Evolutionary conservation across 2,329 filamentous ascomycete genomes (phyloP), one percentile per base, ranked within the genome.

Genomic region (Ophiosphaerella herpotricha): DNA sequence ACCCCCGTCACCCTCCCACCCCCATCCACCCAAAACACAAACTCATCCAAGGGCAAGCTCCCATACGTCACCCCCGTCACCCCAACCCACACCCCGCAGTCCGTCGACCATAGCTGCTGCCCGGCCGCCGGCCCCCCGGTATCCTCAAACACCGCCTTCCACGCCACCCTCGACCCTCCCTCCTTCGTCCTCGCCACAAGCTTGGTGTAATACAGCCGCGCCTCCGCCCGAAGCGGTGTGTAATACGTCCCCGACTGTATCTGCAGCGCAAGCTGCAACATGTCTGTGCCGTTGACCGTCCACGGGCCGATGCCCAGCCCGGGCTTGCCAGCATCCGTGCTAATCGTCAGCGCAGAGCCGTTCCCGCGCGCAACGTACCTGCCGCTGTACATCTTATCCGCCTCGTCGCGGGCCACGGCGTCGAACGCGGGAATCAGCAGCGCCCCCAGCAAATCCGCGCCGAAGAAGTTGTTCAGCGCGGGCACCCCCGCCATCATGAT

Each of bases 401-500:
- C 67, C 53, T 71, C 63, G 12, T 65, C 55, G 11, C 61, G 61
- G 2, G 64, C 63, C n/a, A 64, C 64, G 23, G 58, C 59, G 37
- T 73, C 64, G 18, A 60, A 51, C 2, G 52, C 62, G 4, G 62
- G 60, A 21, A 63, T 56, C 3, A 65, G 21, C 9, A 46, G 36
- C 8, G 56, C 58, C 7, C 53, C 51, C 16, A 65, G 38, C 7
- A 54, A 36, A 29, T 57, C 47, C 1, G 48, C 52, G 21, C 40
- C 43, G 12, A 44, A 39, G 45, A 50, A 52, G 46, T 47, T 21
- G 5, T n/a, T 29, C 43, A 55, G 11, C 5, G 44, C 18, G 31
- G 52, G 44, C 2, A 44, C 47, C 2, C 73, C 75, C 5, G 75
- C 77, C 29, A 57, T 50, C 5, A 70, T 56, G 2, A 79, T 66